Percentiles rank a stretch among this genome's conserved stretches.
phyloP scores from a whole-genome alignment of 1,284 basidiomycete species.

The Singerocomus rubriflavus region DNA sequence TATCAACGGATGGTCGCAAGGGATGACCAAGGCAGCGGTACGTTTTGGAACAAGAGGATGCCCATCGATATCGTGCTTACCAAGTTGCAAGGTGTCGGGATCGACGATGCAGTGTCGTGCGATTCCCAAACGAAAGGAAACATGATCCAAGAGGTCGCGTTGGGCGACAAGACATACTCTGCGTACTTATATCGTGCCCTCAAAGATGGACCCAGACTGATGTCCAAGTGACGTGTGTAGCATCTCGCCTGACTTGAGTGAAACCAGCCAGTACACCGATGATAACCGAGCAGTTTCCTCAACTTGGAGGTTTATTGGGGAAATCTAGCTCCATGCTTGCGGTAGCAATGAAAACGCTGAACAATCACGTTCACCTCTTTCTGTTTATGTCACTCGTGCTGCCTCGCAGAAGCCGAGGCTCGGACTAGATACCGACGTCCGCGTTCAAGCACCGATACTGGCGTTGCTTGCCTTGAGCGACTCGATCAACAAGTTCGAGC shows the following conservation, averaged over 20 bases:
- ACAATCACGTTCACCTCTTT: neutral
- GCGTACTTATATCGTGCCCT: neutral
- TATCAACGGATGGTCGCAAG: conserved; percentile 12
- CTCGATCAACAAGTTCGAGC: conserved; percentile 6
- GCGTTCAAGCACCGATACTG: neutral
- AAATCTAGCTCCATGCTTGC: conserved; percentile 2
- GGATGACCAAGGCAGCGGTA: conserved; percentile 1
- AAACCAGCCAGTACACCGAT: too few species aligned
- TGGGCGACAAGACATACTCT: conserved; percentile 6
- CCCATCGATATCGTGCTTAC: conserved; percentile 6
- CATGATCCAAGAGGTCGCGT: conserved; percentile 2
- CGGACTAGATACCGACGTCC: neutral
- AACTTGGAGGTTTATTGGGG: too few species aligned
- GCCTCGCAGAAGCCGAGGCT: neutral
- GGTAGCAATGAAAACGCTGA: conserved; percentile 5
- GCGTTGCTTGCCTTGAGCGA: neutral
- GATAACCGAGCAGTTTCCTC: too few species aligned
- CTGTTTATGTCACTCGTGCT: neutral
- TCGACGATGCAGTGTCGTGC: conserved; percentile 5
- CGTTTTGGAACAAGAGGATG: conserved; percentile 6
- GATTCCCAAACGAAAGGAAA: conserved; percentile 3
- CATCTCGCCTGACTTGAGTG: conserved; percentile 14
- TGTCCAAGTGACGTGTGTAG: neutral
- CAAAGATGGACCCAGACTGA: neutral
- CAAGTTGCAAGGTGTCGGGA: neutral